Base-by-base conservation (phyloP, 2,329 filamentous ascomycete genomes). In the Xylariales sp. region DNA sequence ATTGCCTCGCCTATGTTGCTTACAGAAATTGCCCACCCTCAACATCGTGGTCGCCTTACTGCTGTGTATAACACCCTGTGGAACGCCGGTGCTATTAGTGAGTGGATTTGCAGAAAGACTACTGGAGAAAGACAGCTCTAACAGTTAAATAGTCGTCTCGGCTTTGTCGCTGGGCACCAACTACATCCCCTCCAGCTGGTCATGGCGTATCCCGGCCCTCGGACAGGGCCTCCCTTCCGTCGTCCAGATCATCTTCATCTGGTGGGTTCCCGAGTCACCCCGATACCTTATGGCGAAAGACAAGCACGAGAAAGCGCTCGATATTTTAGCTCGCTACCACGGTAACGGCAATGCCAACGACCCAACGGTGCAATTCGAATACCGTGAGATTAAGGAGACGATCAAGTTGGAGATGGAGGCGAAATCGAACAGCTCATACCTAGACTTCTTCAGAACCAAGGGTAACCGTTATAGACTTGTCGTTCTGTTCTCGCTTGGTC, bases 331-430 rank as follows among this genome's bases (percentile, higher is more conserved):
- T 50, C 82, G 83, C 62, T 87, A 87, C 72, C 88, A 90, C 73
- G 87, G 83, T 69, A 85, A 86, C 70, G 86, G 86, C 64, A 81
- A 87, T 72, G 72, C 67, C 48, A 77, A 84, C 66, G 80, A 88
- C 76, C 77, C 83, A 12, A 84, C 83, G 16, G 88, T 90, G 5
- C 84, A 88, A 72, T 86, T 87, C 74, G 86, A 89, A 74, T 88
- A 82, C 78, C 81, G 81, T 43, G 87, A 90, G 77, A 89, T 90
- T 76, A 84, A 84, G 76, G 85, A 88, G 74, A 88, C 86, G 5
- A 81, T 89, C 67, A 79, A 81, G 62, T 74, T 87, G 30, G 87
- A 89, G 76, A 80, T 83, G 72, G 80, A 83, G 72, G 80, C 78
- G 73, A 79, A 81, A 72, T 78, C 80, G 49, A 81, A 78, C 65